These are phyloP conservation scores for Fonsecaea multimorphosa DNA, from an alignment of 2,329 filamentous ascomycete genomes.

Conservation along the genomic window DNA sequence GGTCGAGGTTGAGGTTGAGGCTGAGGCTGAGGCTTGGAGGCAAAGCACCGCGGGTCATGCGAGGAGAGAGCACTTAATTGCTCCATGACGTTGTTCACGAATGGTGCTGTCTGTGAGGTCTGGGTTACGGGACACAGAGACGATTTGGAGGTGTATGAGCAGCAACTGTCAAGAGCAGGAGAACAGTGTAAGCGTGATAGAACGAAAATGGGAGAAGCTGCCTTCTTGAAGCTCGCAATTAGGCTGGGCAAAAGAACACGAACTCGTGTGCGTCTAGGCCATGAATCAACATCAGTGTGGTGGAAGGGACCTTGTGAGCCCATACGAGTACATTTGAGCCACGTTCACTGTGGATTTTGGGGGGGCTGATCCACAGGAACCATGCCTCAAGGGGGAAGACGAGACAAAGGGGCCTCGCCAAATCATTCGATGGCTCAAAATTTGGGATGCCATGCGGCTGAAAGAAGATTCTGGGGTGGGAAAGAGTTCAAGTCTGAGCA, in stretches of 20 bases:
- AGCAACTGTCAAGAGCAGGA: not conserved
- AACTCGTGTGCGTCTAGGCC: constrained; percentile 20
- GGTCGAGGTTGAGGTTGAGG: constrained; percentile 7
- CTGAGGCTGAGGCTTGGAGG: constrained; percentile 16
- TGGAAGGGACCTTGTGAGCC: constrained; percentile 2
- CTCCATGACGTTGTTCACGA: constrained; percentile 6
- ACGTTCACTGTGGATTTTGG: constrained; percentile 21
- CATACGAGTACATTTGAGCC: constrained; percentile 20
- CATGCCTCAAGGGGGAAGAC: constrained; percentile 2
- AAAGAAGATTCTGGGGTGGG: constrained; percentile 11
- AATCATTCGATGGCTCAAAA: constrained; percentile 10
- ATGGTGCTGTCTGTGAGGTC: not conserved
- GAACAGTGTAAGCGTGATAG: not conserved
- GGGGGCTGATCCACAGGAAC: not conserved
- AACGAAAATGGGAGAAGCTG: constrained; percentile 6
- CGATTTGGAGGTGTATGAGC: not conserved
- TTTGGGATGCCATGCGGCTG: constrained; percentile 27
- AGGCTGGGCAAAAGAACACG: constrained; percentile 15
- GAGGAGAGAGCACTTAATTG: constrained; percentile 23
- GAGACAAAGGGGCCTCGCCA: constrained; percentile 14
- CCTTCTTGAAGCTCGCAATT: constrained; percentile 26
- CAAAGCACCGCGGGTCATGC: constrained; percentile 26
- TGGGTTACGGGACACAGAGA: not conserved
- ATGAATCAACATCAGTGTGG: constrained; percentile 20
- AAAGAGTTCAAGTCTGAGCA: not conserved